Evolutionary conservation across 345 rosid genomes (phyloP).

Genomic region (Salix purpurea): DNA sequence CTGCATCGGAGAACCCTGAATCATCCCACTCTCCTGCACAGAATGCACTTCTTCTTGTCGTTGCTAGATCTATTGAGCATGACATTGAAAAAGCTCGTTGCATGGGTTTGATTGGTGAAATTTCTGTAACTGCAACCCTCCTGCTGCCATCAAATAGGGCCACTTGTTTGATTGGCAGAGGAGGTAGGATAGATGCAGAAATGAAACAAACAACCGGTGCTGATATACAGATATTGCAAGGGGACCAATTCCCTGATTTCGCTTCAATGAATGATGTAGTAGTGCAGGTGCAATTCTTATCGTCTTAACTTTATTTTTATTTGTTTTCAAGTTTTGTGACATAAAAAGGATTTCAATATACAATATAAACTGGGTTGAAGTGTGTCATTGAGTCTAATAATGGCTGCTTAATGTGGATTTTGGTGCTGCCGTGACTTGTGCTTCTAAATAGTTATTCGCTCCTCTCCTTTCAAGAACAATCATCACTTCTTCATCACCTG

Average conservation of each 20-base stretch:
- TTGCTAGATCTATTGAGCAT: conserved; percentile 50
- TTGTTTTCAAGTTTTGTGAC: too few relatives aligned
- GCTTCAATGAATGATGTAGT: conserved; percentile 39
- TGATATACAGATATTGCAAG: conserved; percentile 37
- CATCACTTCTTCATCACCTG: background rate
- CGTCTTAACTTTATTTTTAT: background rate
- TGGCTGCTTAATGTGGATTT: too few relatives aligned
- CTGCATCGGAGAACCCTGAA: conserved; percentile 39
- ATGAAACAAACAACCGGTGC: conserved; percentile 30
- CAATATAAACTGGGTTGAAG: too few relatives aligned
- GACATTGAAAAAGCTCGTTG: conserved; percentile 37
- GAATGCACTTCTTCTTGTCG: conserved; percentile 51
- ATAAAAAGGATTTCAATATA: too few relatives aligned
- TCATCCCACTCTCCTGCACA: conserved; percentile 56
- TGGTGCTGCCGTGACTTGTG: too few relatives aligned
- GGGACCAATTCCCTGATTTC: conserved; percentile 21
- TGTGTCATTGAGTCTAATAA: too few relatives aligned
- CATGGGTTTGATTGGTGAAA: conserved; percentile 22
- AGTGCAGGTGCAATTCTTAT: conserved; percentile 43
- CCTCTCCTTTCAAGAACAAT: background rate
- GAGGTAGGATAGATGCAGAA: conserved; percentile 27
- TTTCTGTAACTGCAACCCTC: conserved; percentile 49
- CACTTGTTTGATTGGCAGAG: conserved; percentile 26
- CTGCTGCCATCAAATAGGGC: conserved; percentile 36
- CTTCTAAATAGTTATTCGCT: too few relatives aligned